These are phyloP conservation scores for Albifimbria verrucaria DNA, from an alignment of 2,329 filamentous ascomycete species.

Conservation along the genomic window DNA sequence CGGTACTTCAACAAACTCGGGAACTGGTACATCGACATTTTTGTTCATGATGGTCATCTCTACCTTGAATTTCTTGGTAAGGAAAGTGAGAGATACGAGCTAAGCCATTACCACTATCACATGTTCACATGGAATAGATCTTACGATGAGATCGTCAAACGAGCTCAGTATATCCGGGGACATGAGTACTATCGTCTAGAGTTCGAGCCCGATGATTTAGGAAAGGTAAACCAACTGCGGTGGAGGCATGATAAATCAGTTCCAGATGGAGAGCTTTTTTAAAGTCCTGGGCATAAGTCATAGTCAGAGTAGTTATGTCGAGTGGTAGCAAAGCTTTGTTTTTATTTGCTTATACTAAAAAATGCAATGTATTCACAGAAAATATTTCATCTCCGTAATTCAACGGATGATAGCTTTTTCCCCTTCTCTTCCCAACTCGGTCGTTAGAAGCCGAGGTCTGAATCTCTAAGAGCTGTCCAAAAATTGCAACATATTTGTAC, in stretches of 20 bases:
- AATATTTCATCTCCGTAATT: too few species aligned
- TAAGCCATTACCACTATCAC: constrained; percentile 5
- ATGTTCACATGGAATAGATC: constrained; percentile 4
- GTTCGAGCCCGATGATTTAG: not conserved
- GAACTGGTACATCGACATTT: constrained; percentile 1
- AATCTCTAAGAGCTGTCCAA: too few species aligned
- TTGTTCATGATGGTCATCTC: not conserved
- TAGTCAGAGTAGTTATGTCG: too few species aligned
- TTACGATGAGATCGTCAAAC: not conserved
- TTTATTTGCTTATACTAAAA: too few species aligned
- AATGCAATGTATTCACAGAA: too few species aligned
- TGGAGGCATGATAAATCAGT: not conserved
- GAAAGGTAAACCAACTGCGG: not conserved
- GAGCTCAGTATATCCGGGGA: not conserved
- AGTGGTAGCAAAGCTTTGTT: too few species aligned
- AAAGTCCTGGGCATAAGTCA: too few species aligned
- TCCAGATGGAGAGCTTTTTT: not conserved
- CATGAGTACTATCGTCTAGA: not conserved
- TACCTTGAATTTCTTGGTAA: constrained; percentile 1
- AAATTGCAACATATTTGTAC: too few species aligned
- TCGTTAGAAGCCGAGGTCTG: too few species aligned
- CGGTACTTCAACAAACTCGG: not conserved
- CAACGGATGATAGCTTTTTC: too few species aligned
- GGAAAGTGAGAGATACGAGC: constrained; percentile 2
- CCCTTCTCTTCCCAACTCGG: too few species aligned